Evolutionary conservation across 169 alveolate genomes (phyloP).

Genomic region (Neospora caninum): DNA sequence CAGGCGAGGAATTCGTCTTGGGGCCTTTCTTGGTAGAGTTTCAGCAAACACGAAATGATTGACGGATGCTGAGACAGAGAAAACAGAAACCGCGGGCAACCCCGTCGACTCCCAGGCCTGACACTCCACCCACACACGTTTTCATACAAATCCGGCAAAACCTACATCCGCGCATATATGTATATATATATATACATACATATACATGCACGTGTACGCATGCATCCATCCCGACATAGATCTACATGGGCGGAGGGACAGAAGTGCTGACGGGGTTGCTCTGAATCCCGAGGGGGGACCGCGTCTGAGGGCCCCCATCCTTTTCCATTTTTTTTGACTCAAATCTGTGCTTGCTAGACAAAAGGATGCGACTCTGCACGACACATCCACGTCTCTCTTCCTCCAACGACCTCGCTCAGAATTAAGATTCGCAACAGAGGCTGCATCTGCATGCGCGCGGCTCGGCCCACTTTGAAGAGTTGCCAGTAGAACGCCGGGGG

Average conservation of each 20-base stretch:
- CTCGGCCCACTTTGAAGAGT: slow-evolving; percentile 45
- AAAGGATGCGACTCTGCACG: no score
- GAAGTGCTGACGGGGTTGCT: no score
- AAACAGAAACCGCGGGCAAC: not conserved
- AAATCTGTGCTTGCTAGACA: no score
- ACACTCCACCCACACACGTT: not conserved
- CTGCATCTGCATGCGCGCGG: not conserved
- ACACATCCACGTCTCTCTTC: no score
- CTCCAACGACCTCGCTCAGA: not conserved
- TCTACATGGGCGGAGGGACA: not conserved
- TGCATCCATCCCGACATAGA: not conserved
- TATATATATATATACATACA: not conserved
- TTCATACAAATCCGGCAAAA: not conserved
- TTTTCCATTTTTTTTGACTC: no score
- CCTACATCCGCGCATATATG: not conserved
- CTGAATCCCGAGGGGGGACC: no score
- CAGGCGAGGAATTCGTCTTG: slow-evolving; percentile 66
- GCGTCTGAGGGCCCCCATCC: no score
- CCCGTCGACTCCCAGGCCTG: not conserved
- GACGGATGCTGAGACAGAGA: slow-evolving; percentile 54
- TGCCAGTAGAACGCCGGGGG: slow-evolving; percentile 68
- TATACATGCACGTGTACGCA: not conserved
- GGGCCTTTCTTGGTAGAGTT: slow-evolving; percentile 57
- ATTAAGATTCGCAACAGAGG: not conserved
- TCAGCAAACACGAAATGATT: slow-evolving; percentile 41